phyloP scores from a whole-genome alignment of 176 grass and related monocot species.

The Microstegium vimineum region DNA sequence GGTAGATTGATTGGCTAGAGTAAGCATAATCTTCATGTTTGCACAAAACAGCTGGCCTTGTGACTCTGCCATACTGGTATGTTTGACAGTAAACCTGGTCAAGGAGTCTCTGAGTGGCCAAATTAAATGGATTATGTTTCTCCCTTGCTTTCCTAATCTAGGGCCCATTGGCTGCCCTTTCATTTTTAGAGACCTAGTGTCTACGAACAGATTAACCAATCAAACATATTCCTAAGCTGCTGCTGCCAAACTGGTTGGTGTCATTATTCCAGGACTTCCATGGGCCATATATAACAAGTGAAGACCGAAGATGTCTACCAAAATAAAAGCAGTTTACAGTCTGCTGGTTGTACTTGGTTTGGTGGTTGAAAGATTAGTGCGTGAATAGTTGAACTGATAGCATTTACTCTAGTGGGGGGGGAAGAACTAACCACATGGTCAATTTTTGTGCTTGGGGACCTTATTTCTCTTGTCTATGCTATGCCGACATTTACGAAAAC shows the following conservation, averaged over 20 bases:
- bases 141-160: neutral
- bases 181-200: neutral
- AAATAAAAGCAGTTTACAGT: neutral
- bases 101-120: neutral
- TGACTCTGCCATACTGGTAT: neutral
- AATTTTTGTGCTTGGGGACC: too few relatives aligned
- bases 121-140: neutral
- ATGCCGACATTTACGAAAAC: neutral
- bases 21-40: too few relatives aligned
- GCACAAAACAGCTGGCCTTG: neutral
- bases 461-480: neutral
- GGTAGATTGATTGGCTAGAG: too few relatives aligned
- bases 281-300: neutral
- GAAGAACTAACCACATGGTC: neutral
- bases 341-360: neutral
- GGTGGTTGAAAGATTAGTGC: neutral
- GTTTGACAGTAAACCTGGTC: neutral
- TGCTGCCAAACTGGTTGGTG: neutral
- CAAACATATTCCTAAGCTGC: neutral
- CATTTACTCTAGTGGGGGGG: neutral
- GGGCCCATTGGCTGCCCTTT: neutral
- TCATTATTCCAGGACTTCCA: neutral
- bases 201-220: neutral
- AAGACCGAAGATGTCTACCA: neutral
- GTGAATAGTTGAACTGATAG: too few relatives aligned